Conservation (phyloP, 2,329 filamentous ascomycete species). For the Camptophora hylomeconis region DNA sequence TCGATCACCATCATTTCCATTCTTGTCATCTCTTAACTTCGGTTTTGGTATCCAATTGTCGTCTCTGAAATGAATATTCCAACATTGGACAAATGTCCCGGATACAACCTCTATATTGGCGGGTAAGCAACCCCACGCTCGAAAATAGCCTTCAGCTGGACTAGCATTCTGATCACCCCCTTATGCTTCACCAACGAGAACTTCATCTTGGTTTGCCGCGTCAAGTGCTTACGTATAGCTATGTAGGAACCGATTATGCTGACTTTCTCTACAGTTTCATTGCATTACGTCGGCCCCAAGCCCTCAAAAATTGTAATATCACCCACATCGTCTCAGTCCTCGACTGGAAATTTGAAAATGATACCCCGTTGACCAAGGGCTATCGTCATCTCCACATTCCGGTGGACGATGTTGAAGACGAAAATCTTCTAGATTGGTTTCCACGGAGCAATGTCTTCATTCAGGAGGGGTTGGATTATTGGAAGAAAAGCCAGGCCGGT, state of each 20-base stretch:
- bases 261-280: conserved; percentile 57
- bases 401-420: conserved; percentile 81
- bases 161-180: too few species aligned
- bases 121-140: too few species aligned
- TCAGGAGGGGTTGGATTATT: conserved; percentile 50
- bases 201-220: too few species aligned
- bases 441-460: conserved; percentile 72
- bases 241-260: too few species aligned
- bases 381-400: conserved; percentile 68
- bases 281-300: conserved; percentile 57
- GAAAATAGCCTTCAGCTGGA: too few species aligned
- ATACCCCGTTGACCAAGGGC: conserved; percentile 38
- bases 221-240: too few species aligned
- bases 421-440: conserved; percentile 73
- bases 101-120: conserved; percentile 63
- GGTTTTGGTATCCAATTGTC: too few species aligned
- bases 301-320: conserved; percentile 60
- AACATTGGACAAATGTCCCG: conserved; percentile 36
- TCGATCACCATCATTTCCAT: too few species aligned
- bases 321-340: conserved; percentile 85
- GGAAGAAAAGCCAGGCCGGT: background rate
- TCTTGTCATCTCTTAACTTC: too few species aligned
- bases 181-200: too few species aligned
- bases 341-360: conserved; percentile 44
- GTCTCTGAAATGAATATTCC: too few species aligned